Conservation (phyloP, 805 yeast genomes). For the Hanseniaspora pseudoguilliermondii region DNA sequence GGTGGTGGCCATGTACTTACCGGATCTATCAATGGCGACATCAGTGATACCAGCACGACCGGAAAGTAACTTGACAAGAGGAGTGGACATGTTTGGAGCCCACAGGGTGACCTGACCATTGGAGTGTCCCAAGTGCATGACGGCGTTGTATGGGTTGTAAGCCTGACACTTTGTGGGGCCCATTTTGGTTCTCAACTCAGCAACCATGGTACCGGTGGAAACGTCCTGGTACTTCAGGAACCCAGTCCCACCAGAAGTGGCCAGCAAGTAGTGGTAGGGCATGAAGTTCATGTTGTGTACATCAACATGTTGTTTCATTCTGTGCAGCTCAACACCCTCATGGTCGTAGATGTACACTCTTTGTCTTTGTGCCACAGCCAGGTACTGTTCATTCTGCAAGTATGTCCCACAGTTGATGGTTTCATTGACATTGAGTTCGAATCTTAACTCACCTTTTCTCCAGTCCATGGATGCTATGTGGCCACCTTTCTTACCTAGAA, state of each 20-base stretch:
- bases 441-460: constrained; percentile 69
- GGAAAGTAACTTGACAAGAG: constrained; percentile 69
- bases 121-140: constrained; percentile 82
- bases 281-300: constrained; percentile 70
- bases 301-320: constrained; percentile 81
- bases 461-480: constrained; percentile 94
- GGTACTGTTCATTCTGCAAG: constrained; percentile 81
- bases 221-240: constrained; percentile 87
- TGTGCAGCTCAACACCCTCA: constrained; percentile 82
- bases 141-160: constrained; percentile 92
- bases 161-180: constrained; percentile 85
- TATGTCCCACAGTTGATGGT: constrained; percentile 83
- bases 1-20: constrained; percentile 84
- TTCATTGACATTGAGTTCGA: constrained; percentile 77
- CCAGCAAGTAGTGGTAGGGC: constrained; percentile 83
- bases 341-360: constrained; percentile 86
- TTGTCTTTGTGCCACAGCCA: constrained; percentile 94
- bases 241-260: constrained; percentile 82
- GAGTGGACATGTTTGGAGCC: constrained; percentile 81
- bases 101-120: constrained; percentile 88
- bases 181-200: constrained; percentile 71
- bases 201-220: constrained; percentile 75
- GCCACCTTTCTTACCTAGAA: constrained; percentile 76
- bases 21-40: constrained; percentile 78
- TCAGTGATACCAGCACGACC: constrained; percentile 81